phyloP scores from a whole-genome alignment of 1,139 yeast genomes.

The Groenewaldozyma auringiensis region DNA sequence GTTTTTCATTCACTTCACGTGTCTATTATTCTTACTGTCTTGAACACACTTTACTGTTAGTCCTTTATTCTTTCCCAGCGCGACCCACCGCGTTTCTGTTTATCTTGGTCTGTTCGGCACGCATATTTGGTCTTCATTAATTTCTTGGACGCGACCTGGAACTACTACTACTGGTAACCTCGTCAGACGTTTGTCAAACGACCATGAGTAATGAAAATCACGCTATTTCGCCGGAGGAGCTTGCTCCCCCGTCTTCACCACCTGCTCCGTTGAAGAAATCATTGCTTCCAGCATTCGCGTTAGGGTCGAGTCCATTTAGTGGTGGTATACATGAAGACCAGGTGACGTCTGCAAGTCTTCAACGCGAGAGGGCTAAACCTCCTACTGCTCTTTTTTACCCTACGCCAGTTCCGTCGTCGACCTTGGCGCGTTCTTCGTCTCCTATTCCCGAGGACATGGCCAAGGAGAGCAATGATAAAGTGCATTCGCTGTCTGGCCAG shows the following conservation, averaged over 20 bases:
- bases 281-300: constrained; percentile 17
- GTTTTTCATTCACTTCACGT: no score
- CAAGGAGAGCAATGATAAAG: constrained; percentile 4
- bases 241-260: neutral
- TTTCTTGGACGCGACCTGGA: no score
- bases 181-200: no score
- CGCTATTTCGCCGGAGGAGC: constrained; percentile 4
- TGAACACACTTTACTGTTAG: no score
- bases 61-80: no score
- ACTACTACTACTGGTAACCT: no score
- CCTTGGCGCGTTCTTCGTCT: constrained; percentile 15
- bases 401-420: constrained; percentile 26
- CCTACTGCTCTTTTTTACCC: constrained; percentile 16
- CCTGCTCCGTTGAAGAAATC: neutral
- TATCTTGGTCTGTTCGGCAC: no score
- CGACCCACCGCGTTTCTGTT: no score
- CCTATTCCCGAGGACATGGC: constrained; percentile 13
- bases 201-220: neutral
- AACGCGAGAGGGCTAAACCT: neutral
- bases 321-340: constrained; percentile 14
- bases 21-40: no score
- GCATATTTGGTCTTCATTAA: no score
- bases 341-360: neutral
- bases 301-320: constrained; percentile 2
- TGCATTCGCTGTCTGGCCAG: neutral